A percentile compares a stretch with the other conserved stretches of the same genome.
These are phyloP conservation scores for Aegilops speltoides DNA, from an alignment of 176 grass and related monocot species.

Conservation along the genomic window DNA sequence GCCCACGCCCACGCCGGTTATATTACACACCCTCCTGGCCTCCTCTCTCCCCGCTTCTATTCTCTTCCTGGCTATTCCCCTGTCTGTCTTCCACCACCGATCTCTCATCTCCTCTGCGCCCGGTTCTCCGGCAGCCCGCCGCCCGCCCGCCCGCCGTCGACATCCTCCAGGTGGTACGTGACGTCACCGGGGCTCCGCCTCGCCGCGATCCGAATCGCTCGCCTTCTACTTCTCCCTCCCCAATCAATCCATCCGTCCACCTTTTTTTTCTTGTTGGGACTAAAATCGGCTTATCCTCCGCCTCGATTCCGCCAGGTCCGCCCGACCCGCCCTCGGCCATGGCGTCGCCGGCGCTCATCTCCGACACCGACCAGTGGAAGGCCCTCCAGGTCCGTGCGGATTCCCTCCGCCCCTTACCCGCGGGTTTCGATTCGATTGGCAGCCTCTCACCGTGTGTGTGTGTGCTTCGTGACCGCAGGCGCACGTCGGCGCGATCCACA, in stretches of 20 bases:
- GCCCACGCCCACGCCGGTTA: too few species aligned
- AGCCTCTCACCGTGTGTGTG: not conserved
- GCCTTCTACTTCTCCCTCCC: not conserved
- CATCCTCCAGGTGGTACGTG: not conserved
- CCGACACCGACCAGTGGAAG: slow-evolving; percentile 75
- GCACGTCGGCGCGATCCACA: slow-evolving; percentile 64
- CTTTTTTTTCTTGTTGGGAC: not conserved
- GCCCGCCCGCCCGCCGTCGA: not conserved
- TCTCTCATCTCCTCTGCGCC: not conserved
- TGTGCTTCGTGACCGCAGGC: slow-evolving; percentile 40
- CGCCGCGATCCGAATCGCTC: not conserved
- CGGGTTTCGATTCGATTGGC: not conserved
- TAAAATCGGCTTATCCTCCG: not conserved
- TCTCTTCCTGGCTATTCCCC: not conserved
- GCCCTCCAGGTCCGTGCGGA: slow-evolving; percentile 49
- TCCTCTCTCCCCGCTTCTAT: not conserved
- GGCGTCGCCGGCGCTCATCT: slow-evolving; percentile 72
- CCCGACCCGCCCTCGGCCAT: slow-evolving; percentile 19
- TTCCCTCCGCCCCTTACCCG: not conserved
- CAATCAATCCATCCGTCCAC: not conserved
- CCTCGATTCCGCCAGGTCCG: not conserved
- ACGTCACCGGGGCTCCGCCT: fast-evolving
- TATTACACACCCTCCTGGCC: not conserved
- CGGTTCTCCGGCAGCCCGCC: not conserved
- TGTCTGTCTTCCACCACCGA: not conserved